Conservation (phyloP, 257 asterid species). For the Buddleja alternifolia region DNA sequence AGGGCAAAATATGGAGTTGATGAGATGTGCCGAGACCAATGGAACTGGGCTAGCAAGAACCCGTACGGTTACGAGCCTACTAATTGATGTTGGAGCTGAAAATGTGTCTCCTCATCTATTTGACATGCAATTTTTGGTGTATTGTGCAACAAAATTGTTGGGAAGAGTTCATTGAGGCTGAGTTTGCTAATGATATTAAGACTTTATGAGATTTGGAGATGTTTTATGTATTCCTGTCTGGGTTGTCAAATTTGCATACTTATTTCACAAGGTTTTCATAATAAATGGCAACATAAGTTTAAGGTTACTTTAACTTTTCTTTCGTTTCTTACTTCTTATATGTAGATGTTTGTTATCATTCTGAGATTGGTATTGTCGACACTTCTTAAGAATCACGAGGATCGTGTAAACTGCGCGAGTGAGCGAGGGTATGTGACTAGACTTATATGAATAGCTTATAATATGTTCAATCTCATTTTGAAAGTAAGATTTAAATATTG, state of each 20-base stretch:
- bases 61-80: constrained; percentile 66
- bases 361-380: no score
- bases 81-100: constrained; percentile 26
- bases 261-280: neutral
- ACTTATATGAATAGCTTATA: no score
- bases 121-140: neutral
- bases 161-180: constrained; percentile 12
- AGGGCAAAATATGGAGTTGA: constrained; percentile 76
- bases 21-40: constrained; percentile 83
- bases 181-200: neutral
- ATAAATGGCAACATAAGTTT: constrained; percentile 26
- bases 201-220: constrained; percentile 15
- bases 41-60: constrained; percentile 92
- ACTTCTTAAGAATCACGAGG: no score
- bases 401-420: no score
- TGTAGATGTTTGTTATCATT: no score
- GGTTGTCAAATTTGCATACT: constrained; percentile 7
- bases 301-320: no score
- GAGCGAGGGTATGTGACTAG: no score
- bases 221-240: constrained; percentile 3
- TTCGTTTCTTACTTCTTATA: no score
- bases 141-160: neutral
- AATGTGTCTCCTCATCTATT: neutral
- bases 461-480: no score
- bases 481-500: no score